These are phyloP conservation scores for Gaertneriomyces sp. DNA, from an alignment of 192 early-diverging fungal species.

Conservation along the genomic window DNA sequence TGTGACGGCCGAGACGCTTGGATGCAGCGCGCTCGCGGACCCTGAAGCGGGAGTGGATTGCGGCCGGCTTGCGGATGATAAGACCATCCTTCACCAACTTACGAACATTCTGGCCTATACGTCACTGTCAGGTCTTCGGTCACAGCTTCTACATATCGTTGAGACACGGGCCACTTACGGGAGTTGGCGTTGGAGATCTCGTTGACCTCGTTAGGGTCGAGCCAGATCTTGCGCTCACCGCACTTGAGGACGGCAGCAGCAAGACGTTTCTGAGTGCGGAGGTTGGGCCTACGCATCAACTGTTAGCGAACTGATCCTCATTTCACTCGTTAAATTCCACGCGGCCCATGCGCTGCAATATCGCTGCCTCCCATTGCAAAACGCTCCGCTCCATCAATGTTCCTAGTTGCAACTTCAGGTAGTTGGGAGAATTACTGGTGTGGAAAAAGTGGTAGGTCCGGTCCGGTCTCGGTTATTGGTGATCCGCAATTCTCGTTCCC, in stretches of 20 bases:
- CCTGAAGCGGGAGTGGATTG: constrained; percentile 87
- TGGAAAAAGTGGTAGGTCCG: background rate
- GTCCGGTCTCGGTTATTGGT: background rate
- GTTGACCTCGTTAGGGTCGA: constrained; percentile 93
- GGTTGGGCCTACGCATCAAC: constrained; percentile 44
- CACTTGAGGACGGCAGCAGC: constrained; percentile 96
- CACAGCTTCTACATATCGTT: background rate
- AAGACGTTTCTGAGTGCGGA: constrained; percentile 86
- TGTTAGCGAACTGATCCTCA: background rate
- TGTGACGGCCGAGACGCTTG: constrained; percentile 97
- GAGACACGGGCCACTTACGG: constrained; percentile 61
- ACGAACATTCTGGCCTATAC: constrained; percentile 84
- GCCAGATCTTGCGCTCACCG: constrained; percentile 97
- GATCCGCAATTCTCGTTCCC: too few relatives aligned
- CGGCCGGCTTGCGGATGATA: constrained; percentile 90
- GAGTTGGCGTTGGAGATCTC: constrained; percentile 98
- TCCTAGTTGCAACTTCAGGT: background rate
- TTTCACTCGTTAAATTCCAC: background rate
- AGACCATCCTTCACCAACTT: constrained; percentile 97
- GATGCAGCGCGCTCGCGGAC: constrained; percentile 85
- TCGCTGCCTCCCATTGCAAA: too few relatives aligned
- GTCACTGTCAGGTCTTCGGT: constrained; percentile 10
- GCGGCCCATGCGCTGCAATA: too few relatives aligned
- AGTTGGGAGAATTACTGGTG: background rate
- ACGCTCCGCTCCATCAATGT: background rate